Evolutionary conservation across 345 rosid genomes (phyloP).

Genomic region (Bruguiera parviflora): DNA sequence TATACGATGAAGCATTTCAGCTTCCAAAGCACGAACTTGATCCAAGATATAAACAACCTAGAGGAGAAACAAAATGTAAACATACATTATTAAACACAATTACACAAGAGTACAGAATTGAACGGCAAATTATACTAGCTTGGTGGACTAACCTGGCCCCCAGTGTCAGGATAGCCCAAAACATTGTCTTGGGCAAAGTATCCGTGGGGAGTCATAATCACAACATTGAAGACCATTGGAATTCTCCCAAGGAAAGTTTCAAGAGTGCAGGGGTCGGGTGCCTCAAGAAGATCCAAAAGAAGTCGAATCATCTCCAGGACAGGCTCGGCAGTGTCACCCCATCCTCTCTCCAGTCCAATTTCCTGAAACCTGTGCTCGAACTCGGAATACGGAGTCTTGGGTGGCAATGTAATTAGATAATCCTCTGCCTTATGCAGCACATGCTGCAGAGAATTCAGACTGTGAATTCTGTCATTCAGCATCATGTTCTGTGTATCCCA

Average conservation of each 20-base stretch:
- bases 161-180: constrained; percentile 95
- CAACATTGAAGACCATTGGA: constrained; percentile 93
- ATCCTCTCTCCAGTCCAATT: constrained; percentile 89
- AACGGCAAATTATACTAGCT: not conserved
- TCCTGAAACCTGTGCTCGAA: constrained; percentile 81
- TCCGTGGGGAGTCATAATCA: constrained; percentile 91
- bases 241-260: constrained; percentile 81
- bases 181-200: constrained; percentile 95
- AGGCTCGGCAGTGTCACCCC: constrained; percentile 85
- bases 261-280: constrained; percentile 93
- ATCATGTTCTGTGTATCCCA: constrained; percentile 61
- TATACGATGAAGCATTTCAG: constrained; percentile 85
- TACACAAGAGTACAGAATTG: not conserved
- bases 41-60: constrained; percentile 95
- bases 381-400: constrained; percentile 52
- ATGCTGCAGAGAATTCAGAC: constrained; percentile 58
- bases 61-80: not conserved
- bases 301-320: constrained; percentile 87
- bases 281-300: constrained; percentile 90
- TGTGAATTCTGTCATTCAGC: constrained; percentile 69
- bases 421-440: constrained; percentile 90
- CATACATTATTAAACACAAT: not conserved
- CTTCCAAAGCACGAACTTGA: constrained; percentile 95
- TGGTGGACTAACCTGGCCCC: constrained; percentile 69
- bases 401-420: constrained; percentile 47